A percentile compares a stretch with the other conserved stretches of the same genome.
These are phyloP conservation scores for Colletotrichum eremochloae DNA, from an alignment of 2,329 filamentous ascomycete species.

Conservation along the genomic window DNA sequence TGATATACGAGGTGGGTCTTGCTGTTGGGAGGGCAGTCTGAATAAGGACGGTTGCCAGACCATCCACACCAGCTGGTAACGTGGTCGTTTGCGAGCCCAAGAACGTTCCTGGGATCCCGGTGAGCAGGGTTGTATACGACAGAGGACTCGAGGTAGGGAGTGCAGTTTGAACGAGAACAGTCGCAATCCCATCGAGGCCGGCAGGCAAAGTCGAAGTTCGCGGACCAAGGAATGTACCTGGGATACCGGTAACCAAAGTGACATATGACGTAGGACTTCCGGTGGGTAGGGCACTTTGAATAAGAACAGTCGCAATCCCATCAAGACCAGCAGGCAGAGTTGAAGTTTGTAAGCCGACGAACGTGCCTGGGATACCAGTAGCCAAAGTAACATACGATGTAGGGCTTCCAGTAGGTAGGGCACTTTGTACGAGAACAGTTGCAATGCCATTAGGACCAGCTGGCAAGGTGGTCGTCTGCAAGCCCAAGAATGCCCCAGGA, in stretches of 20 bases:
- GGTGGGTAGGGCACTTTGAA: background rate
- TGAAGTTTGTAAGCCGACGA: background rate
- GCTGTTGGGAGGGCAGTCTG: constrained; percentile 21
- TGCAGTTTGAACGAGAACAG: background rate
- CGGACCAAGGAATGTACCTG: background rate
- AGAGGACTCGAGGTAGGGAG: background rate
- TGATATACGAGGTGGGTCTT: background rate
- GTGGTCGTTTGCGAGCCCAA: constrained; percentile 1
- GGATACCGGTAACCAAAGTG: background rate
- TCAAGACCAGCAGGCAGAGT: background rate
- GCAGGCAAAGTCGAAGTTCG: background rate
- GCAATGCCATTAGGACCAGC: background rate
- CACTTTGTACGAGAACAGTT: background rate
- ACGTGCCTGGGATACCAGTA: background rate
- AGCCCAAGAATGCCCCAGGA: background rate
- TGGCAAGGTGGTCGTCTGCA: background rate
- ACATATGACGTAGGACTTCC: background rate
- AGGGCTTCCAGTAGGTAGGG: background rate
- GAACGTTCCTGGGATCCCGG: background rate
- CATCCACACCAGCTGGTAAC: background rate
- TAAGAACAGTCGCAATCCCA: background rate
- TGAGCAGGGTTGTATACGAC: background rate
- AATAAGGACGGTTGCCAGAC: background rate
- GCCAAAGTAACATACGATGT: background rate
- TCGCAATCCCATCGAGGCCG: background rate